Evolutionary conservation across 768 basidiomycete species (phyloP).

Genomic region (Mycena latifolia): DNA sequence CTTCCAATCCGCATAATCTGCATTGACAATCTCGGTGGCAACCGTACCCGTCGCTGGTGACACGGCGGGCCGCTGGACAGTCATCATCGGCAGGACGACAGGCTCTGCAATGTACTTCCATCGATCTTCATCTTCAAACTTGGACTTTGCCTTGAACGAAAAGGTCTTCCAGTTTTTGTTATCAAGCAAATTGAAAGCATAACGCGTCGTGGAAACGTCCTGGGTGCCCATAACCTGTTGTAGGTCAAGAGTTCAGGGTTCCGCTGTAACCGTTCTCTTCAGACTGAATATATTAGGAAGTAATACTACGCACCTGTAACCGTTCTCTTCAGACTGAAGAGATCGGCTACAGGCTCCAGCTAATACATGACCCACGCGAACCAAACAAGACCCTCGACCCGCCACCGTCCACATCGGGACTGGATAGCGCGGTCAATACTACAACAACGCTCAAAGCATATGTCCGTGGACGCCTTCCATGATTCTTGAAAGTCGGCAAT

Average conservation of each 20-base stretch:
- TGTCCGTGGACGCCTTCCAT: no score
- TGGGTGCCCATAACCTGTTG: constrained; percentile 11
- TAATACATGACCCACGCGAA: background rate
- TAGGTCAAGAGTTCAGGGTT: constrained; percentile 10
- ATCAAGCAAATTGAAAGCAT: no score
- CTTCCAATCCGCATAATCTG: constrained; percentile 7
- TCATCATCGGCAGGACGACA: background rate
- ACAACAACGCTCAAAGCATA: no score
- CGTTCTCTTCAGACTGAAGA: no score
- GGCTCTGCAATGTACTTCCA: constrained; percentile 8
- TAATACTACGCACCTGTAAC: no score
- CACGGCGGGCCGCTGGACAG: constrained; percentile 1
- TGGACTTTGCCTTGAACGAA: background rate
- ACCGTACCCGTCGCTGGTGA: no score
- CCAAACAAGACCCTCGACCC: constrained; percentile 5
- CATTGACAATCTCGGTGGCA: background rate
- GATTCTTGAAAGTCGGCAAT: no score
- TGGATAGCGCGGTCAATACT: no score
- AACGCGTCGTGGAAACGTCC: background rate
- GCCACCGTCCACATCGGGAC: no score
- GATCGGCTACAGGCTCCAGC: constrained; percentile 2
- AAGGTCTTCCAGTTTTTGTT: background rate
- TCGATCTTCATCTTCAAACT: background rate
- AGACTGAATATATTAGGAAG: no score
- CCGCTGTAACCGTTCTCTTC: constrained; percentile 7